Evolutionary conservation across 768 basidiomycete genomes (phyloP).

Genomic region (Psilocybe sp.): DNA sequence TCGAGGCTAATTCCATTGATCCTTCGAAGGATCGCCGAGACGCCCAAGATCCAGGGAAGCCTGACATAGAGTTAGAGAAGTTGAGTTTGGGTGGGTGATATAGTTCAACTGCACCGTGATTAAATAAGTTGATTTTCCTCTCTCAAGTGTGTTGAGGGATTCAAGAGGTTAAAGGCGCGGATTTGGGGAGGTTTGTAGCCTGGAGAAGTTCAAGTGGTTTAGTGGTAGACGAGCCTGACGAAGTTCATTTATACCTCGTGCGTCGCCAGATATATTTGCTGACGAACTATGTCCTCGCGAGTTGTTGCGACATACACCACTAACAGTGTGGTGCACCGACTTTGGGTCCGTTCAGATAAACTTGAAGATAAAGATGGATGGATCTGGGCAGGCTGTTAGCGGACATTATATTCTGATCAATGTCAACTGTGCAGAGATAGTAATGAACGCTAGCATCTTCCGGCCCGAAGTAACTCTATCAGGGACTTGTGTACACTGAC

Average conservation of each 20-base stretch:
- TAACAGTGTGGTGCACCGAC: slow-evolving; percentile 27
- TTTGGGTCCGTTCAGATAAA: slow-evolving; percentile 21
- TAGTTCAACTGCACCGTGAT: no score
- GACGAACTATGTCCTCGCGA: no score
- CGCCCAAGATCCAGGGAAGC: neutral
- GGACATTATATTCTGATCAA: slow-evolving; percentile 25
- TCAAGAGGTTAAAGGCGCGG: no score
- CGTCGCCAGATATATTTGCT: no score
- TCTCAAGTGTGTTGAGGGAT: no score
- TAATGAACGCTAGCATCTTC: slow-evolving; percentile 16
- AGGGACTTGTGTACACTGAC: neutral
- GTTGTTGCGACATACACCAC: neutral
- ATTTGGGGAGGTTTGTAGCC: no score
- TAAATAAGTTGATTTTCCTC: no score
- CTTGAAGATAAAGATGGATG: slow-evolving; percentile 20
- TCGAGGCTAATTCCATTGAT: slow-evolving; percentile 20
- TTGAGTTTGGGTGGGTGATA: no score
- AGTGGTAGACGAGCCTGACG: no score
- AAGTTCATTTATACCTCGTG: no score
- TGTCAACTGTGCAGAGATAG: slow-evolving; percentile 20
- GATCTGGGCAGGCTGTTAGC: slow-evolving; percentile 21
- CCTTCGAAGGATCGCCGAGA: slow-evolving; percentile 13
- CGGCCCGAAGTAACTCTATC: slow-evolving; percentile 12
- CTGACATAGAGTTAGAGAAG: slow-evolving; percentile 1
- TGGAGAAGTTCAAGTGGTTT: no score